phyloP scores from a whole-genome alignment of 1,284 basidiomycete genomes.

The Marasmius tenuissimus region DNA sequence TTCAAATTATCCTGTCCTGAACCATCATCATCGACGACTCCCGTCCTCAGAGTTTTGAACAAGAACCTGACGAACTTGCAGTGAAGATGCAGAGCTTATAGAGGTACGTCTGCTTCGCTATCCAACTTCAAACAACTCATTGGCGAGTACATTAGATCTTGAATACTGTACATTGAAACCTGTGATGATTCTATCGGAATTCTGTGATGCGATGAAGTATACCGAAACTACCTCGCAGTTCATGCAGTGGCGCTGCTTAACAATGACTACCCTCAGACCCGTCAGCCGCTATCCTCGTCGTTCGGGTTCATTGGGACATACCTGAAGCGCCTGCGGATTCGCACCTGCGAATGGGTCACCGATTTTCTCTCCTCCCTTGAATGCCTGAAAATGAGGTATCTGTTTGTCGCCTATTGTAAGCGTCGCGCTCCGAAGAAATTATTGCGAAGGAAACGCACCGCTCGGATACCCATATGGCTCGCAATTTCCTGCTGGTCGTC shows the following conservation, averaged over 20 bases:
- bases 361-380: constrained; percentile 67
- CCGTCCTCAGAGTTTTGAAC: too few species aligned
- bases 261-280: neutral
- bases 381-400: constrained; percentile 81
- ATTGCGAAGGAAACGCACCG: constrained; percentile 40
- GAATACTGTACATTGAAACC: too few species aligned
- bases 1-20: too few species aligned
- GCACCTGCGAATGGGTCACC: constrained; percentile 65
- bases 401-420: constrained; percentile 22
- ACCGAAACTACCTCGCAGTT: neutral
- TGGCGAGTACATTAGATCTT: too few species aligned
- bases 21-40: too few species aligned
- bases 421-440: neutral
- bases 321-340: constrained; percentile 29
- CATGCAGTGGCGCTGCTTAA: neutral
- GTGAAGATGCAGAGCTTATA: too few species aligned
- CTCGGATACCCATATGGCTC: constrained; percentile 71
- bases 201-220: too few species aligned
- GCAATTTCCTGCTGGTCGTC: constrained; percentile 57
- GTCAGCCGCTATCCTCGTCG: neutral
- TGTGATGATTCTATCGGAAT: too few species aligned
- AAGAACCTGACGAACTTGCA: too few species aligned
- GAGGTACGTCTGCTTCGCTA: too few species aligned
- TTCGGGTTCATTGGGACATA: constrained; percentile 4
- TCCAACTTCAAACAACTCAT: too few species aligned